Conservation (phyloP, 441 rosid genomes). For the Capsella rubella region DNA sequence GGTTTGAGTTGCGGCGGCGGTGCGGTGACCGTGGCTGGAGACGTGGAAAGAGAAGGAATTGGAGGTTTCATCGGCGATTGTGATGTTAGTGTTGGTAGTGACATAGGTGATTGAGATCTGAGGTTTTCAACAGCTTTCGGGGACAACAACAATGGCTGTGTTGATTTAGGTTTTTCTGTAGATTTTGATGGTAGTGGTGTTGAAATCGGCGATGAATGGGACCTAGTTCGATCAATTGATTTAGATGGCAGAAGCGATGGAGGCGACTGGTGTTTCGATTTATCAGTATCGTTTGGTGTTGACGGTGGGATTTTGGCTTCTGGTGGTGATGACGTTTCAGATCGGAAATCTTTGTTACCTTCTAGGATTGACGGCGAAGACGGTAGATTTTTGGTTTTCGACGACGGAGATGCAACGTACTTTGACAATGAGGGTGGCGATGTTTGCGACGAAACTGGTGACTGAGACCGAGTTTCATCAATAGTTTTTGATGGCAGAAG, state of each 20-base stretch:
- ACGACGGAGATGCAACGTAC: no score
- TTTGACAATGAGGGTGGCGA: no score
- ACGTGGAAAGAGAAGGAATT: not conserved
- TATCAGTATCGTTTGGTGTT: not conserved
- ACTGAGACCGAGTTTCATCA: no score
- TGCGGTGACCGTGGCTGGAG: not conserved
- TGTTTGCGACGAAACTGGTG: no score
- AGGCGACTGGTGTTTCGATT: not conserved
- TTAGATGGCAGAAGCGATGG: slow-evolving; percentile 15
- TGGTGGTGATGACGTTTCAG: not conserved
- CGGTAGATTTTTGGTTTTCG: not conserved
- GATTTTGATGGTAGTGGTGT: slow-evolving; percentile 5
- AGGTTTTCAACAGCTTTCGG: not conserved
- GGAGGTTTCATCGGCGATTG: not conserved
- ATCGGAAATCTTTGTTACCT: not conserved
- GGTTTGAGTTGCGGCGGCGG: slow-evolving; percentile 1
- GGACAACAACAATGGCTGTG: not conserved
- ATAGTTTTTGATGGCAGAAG: not conserved
- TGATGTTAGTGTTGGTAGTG: not conserved
- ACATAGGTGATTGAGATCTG: not conserved
- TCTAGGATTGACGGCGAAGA: not conserved
- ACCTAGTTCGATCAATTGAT: not conserved
- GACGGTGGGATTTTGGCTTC: not conserved
- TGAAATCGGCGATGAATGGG: not conserved
- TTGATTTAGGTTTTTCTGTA: not conserved